A percentile compares a stretch with the other conserved stretches of the same genome.
phyloP scores from a whole-genome alignment of 202 grass and related monocot species.

The Saccharum hybrid region DNA sequence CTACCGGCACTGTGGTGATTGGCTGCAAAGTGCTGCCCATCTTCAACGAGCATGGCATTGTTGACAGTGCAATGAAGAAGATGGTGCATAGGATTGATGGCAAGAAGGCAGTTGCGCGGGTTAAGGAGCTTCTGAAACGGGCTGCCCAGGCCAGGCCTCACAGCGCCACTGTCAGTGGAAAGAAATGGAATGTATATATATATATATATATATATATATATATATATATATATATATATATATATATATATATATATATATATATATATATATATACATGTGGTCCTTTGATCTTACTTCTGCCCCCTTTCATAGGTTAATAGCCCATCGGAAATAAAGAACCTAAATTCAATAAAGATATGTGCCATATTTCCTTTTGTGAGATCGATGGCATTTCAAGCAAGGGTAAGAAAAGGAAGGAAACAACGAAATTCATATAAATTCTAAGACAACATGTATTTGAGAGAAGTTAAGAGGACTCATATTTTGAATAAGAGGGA shows the following conservation, averaged over 20 bases:
- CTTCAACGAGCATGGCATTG: slow-evolving; percentile 52
- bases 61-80: slow-evolving; percentile 54
- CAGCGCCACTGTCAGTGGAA: slow-evolving; percentile 43
- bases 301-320: not conserved
- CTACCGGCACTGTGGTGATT: slow-evolving; percentile 45
- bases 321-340: not conserved
- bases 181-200: slow-evolving; percentile 71
- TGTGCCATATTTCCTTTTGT: no score
- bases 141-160: slow-evolving; percentile 57
- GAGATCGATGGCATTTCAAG: no score
- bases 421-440: no score
- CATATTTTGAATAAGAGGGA: no score
- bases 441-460: no score
- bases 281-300: not conserved
- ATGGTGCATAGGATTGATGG: slow-evolving; percentile 59
- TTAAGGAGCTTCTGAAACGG: slow-evolving; percentile 80
- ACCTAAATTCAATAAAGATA: no score
- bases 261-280: not conserved
- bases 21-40: slow-evolving; percentile 83
- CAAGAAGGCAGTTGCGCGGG: slow-evolving; percentile 58
- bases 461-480: no score
- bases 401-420: no score
- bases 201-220: not conserved
- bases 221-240: no score
- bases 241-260: no score